These are phyloP conservation scores for Rosa persica DNA, from an alignment of 306 rosid genomes.

Conservation along the genomic window DNA sequence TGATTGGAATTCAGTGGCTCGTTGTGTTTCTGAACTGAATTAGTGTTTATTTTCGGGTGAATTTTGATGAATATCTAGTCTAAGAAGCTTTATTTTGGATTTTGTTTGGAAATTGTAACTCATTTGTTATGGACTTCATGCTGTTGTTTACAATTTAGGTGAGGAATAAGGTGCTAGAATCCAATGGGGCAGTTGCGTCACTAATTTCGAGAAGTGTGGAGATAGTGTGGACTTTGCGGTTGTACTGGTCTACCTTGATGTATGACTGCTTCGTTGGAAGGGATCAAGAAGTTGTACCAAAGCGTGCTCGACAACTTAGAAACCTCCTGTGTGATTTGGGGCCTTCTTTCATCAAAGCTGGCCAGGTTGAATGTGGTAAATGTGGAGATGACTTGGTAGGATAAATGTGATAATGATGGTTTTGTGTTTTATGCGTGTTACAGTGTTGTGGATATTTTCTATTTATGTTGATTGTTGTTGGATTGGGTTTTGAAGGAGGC, in stretches of 20 bases:
- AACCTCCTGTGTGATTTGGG: conserved; percentile 90
- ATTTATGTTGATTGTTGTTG: neutral
- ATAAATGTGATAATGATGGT: too few relatives aligned
- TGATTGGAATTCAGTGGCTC: too few relatives aligned
- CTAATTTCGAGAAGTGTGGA: conserved; percentile 80
- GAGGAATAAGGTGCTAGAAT: conserved; percentile 76
- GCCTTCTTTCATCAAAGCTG: conserved; percentile 96
- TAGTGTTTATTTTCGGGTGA: neutral
- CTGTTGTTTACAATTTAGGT: conserved; percentile 49
- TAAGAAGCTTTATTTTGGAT: too few relatives aligned
- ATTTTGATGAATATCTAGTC: too few relatives aligned
- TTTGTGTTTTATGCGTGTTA: neutral
- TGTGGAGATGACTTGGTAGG: too few relatives aligned
- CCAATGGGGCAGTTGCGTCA: conserved; percentile 79
- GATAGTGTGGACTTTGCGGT: conserved; percentile 91
- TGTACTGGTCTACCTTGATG: conserved; percentile 79
- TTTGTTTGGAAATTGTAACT: too few relatives aligned
- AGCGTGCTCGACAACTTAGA: conserved; percentile 95
- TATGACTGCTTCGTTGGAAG: conserved; percentile 92
- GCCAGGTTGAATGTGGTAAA: conserved; percentile 47
- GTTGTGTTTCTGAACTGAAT: neutral
- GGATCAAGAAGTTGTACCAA: conserved; percentile 97
- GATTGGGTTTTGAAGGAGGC: conserved; percentile 50
- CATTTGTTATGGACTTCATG: conserved; percentile 3
- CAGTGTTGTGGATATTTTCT: neutral